Percentiles rank a stretch among this genome's conserved stretches.
phyloP scores from a whole-genome alignment of 805 yeast genomes.

The Tetrapisispora iriomotensis region DNA sequence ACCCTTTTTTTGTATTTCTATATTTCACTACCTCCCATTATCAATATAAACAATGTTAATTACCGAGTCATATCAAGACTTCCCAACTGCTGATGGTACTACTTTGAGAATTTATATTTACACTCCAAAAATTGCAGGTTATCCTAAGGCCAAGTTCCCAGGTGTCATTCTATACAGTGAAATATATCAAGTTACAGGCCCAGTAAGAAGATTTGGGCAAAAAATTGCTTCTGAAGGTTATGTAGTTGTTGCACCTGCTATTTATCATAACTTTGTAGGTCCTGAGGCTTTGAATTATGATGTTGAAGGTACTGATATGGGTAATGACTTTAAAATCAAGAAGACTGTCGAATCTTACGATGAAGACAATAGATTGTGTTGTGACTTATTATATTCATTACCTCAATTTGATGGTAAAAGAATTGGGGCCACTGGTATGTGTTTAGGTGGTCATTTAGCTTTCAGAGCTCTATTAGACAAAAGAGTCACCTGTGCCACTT shows the following conservation, averaged over 20 bases:
- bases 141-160: conserved; percentile 73
- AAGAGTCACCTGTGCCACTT: conserved; percentile 55
- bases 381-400: conserved; percentile 50
- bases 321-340: conserved; percentile 54
- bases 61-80: conserved; percentile 54
- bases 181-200: conserved; percentile 76
- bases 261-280: conserved; percentile 63
- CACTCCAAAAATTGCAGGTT: conserved; percentile 60
- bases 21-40: too few relatives aligned
- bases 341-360: conserved; percentile 67
- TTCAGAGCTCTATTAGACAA: conserved; percentile 53
- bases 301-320: conserved; percentile 62
- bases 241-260: conserved; percentile 70
- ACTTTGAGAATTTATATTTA: conserved; percentile 55
- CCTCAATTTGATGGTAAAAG: conserved; percentile 55
- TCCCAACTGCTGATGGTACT: conserved; percentile 55
- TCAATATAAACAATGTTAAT: too few relatives aligned
- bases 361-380: conserved; percentile 56
- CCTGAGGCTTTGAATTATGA: conserved; percentile 62
- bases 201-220: conserved; percentile 68
- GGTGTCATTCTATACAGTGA: conserved; percentile 74
- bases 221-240: conserved; percentile 73
- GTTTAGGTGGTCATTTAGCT: conserved; percentile 77
- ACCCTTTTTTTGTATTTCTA: too few relatives aligned
- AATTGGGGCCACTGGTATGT: conserved; percentile 80